Percentiles rank a stretch among this genome's conserved stretches.
Conservation (phyloP, 2,329 filamentous ascomycete genomes). For the Colletotrichum salicis region DNA sequence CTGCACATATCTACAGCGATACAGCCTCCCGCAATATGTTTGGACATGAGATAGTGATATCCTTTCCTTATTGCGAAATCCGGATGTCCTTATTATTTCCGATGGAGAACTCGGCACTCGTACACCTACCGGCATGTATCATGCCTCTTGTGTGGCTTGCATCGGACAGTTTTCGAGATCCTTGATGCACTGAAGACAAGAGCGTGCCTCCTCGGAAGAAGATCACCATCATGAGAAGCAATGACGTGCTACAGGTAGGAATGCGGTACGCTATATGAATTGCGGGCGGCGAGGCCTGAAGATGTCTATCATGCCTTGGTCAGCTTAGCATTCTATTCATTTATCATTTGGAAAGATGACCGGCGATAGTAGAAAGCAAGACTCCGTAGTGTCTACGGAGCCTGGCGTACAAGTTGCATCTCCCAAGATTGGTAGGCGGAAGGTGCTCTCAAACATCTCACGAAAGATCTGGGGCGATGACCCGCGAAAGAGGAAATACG, state of each 20-base stretch:
- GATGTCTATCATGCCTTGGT: too few relatives aligned
- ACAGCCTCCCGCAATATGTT: rapidly evolving
- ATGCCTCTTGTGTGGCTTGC: neutral
- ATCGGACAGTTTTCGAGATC: neutral
- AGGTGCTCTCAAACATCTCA: neutral
- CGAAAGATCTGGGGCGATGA: neutral
- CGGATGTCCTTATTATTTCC: neutral
- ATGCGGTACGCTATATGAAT: neutral
- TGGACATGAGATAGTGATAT: rapidly evolving
- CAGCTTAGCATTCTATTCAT: neutral
- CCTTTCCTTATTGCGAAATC: neutral
- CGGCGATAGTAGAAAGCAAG: neutral
- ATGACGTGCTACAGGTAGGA: neutral
- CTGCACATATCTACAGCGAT: neutral
- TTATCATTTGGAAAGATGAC: neutral
- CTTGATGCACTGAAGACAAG: neutral
- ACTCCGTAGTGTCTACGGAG: neutral
- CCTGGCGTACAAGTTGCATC: neutral
- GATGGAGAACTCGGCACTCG: neutral
- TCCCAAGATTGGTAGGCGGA: neutral
- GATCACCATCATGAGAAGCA: neutral
- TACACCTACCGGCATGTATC: neutral
- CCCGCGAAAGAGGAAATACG: neutral
- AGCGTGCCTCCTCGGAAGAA: neutral
- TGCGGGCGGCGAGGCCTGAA: neutral